Base-by-base conservation (phyloP, 805 yeast genomes). In the Zygosaccharomyces bisporus region DNA sequence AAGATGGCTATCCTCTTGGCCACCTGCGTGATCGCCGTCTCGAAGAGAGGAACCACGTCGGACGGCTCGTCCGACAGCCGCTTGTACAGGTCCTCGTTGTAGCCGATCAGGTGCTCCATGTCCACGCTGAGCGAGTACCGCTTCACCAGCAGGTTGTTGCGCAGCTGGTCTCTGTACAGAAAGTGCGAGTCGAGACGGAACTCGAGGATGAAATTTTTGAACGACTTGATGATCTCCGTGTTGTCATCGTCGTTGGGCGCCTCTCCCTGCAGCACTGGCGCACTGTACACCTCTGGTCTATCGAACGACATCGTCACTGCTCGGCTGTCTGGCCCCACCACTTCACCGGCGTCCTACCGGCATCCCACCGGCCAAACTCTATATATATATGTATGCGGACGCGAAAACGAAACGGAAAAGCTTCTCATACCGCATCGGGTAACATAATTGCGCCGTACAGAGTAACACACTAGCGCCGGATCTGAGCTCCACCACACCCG, bases 231-330 rank as follows among this genome's bases (percentile, higher is more conserved):
- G 56, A 84, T 74, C 64, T 83, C 93, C 43, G 81, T 79, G 62
- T 75, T 75, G 49, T 72, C 73, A 52, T 75, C 81, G 50, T 80
- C 85, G 16, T 75, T 74, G 1, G 80, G 72, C 17, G 83, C 79
- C 51, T 84, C 90, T 13, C 93, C 91, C n/a, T 93, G 91, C 44
- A 88, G 75, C 30, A 88, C 96, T 16, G 83, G 82, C 3, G 97
- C 90, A 38, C 83, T 73, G 58, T 75, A 85, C 3, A 77, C 71
- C 44, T 81, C 90, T 13, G 86, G 77, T 70, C 84, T 74, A 64
- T 83, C 89, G 67, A 77, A 83, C 1, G 89, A 81, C 90, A 83
- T 83, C 38, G 25, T 13, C 25, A 9, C 6, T 1, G 14, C 9
- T 18, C 16, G 7, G 4, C n/a, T 10, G 9, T 1, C 6, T n/a